phyloP scores from a whole-genome alignment of 2,329 filamentous ascomycete genomes.

The Colletotrichum destructivum region DNA sequence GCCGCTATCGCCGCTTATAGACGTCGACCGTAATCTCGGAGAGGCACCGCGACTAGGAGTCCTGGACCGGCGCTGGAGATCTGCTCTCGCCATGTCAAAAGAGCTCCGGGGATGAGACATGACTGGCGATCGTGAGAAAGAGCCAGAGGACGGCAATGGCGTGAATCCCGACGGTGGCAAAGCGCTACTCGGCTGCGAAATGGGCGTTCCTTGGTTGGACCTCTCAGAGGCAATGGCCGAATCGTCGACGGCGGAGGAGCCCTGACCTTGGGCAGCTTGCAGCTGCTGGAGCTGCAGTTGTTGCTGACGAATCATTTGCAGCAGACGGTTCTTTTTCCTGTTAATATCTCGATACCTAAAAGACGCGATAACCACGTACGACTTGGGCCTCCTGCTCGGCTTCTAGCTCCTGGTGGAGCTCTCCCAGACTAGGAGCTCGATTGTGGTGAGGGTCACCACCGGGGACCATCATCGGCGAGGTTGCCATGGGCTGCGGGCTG shows the following conservation, averaged over 20 bases:
- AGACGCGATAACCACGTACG: constrained; percentile 58
- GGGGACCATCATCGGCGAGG: constrained; percentile 60
- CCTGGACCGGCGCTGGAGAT: constrained; percentile 70
- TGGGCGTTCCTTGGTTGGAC: constrained; percentile 56
- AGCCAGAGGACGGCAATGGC: constrained; percentile 56
- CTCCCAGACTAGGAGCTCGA: constrained; percentile 79
- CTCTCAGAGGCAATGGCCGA: constrained; percentile 62
- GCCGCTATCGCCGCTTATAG: constrained; percentile 71
- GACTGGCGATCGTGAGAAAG: constrained; percentile 67
- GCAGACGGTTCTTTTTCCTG: constrained; percentile 75
- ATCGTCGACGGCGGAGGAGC: constrained; percentile 64
- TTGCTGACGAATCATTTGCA: constrained; percentile 83
- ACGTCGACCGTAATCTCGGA: constrained; percentile 70
- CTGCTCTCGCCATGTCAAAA: constrained; percentile 71
- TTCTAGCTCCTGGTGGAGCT: constrained; percentile 84
- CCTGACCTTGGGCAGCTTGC: constrained; percentile 59
- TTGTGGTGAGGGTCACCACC: constrained; percentile 72
- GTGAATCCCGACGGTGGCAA: constrained; percentile 44
- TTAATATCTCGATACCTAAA: constrained; percentile 1
- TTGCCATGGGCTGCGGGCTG: constrained; percentile 63
- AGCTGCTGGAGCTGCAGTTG: constrained; percentile 79
- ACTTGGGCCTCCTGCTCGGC: constrained; percentile 86
- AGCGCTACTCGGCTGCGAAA: constrained; percentile 50
- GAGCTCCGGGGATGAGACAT: constrained; percentile 68
- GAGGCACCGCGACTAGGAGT: constrained; percentile 72